Base-by-base conservation (phyloP, 2,329 filamentous ascomycete species). In the Hymenoscyphus infarciens region DNA sequence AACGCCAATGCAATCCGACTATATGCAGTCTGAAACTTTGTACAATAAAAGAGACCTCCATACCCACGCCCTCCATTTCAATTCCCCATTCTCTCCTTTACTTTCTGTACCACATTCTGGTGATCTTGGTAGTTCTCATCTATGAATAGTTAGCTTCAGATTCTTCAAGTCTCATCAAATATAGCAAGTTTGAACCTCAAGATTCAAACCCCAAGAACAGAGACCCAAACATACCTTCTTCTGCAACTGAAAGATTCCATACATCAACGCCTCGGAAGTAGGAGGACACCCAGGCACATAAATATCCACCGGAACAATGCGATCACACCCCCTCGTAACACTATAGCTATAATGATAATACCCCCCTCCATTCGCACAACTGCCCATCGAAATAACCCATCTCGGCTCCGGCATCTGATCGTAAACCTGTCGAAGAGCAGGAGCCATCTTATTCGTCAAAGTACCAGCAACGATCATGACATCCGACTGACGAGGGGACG, bases 371-470 rank as follows among this genome's bases (percentile, higher is more conserved):
- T 93, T 93, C 64, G 90, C 90, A 76, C 90, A 94, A 72, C 87
- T 90, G 13, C 90, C 90, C 90, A 94, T 94, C 70, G 87, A 90
- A 72, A 86, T 77, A 70, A 94, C 91, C 91, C 91, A 96, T 74
- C 89, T 84, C 19, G 92, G 92, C 35, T 96, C 92, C 33, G 92
- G 91, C 92, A 96, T 96, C 81, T 96, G 92, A 77, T 97, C 92
- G 80, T 97, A 97, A 66, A 96, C 89, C 79, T 95, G 91, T 76
- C 92, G 84, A 74, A 97, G 80, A 38, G 92, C 92, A 1, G 92
- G 91, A 0, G 91, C 92, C 92, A 97, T 97, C 82, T 97, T 97
- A 83, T 97, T 97, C 70, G 91, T 96, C 66, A 97, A 84, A 33
- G 92, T 97, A 64, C 92, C 92, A 29, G 92, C 92, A 25, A 96